Percentiles rank a stretch among this genome's conserved stretches.
These are phyloP conservation scores for Melampsora larici-populina DNA, from an alignment of 1,284 basidiomycete species.

Conservation along the genomic window DNA sequence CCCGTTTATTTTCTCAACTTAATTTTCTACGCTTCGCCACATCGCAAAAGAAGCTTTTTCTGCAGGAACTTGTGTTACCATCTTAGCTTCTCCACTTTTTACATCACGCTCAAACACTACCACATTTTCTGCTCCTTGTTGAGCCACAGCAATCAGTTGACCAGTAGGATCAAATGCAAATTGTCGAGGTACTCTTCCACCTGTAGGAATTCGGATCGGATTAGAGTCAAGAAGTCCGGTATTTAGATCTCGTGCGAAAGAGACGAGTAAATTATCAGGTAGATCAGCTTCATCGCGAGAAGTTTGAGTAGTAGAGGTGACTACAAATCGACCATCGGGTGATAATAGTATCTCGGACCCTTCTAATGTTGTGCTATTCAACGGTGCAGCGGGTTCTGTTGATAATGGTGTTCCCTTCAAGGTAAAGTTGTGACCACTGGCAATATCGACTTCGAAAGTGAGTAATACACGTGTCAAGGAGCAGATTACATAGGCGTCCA, in stretches of 20 bases:
- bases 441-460: background rate
- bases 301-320: background rate
- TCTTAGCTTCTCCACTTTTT: background rate
- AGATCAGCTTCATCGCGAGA: background rate
- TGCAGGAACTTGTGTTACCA: too few species aligned
- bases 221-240: background rate
- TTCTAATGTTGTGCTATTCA: background rate
- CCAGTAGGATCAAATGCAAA: background rate
- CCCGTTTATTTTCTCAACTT: too few species aligned
- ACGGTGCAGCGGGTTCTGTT: background rate
- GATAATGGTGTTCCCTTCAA: background rate
- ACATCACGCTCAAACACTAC: background rate
- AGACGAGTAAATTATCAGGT: background rate
- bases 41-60: too few species aligned
- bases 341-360: background rate
- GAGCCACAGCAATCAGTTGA: background rate
- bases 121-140: background rate
- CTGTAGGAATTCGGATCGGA: background rate
- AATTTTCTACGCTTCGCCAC: too few species aligned
- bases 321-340: background rate
- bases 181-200: background rate
- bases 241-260: background rate
- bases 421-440: background rate
- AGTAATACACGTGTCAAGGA: background rate
- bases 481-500: background rate